Conservation (phyloP, 202 grass and related monocot genomes). For the Zizania palustris region DNA sequence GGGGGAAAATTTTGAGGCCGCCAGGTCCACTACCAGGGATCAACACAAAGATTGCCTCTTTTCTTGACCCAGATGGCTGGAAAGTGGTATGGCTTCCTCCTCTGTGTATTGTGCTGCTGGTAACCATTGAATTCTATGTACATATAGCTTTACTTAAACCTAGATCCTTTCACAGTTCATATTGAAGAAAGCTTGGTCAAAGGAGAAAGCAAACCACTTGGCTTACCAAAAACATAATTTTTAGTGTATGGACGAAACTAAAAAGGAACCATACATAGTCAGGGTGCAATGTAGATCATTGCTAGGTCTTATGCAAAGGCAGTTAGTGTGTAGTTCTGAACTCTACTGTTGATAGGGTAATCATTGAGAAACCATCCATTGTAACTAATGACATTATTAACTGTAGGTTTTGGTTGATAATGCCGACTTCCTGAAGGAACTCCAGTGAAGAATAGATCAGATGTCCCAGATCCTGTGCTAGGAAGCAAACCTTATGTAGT, state of each 20-base stretch:
- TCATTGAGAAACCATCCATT: slow-evolving; percentile 4
- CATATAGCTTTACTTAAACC: not conserved
- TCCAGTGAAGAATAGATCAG: slow-evolving; percentile 55
- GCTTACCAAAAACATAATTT: not conserved
- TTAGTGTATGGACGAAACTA: not conserved
- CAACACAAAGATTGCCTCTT: slow-evolving; percentile 89
- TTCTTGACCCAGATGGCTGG: slow-evolving; percentile 99
- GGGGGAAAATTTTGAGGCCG: slow-evolving; percentile 87
- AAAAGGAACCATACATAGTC: not conserved
- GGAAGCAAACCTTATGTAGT: slow-evolving; percentile 7
- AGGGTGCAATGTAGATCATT: not conserved
- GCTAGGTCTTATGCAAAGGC: not conserved
- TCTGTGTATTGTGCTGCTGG: slow-evolving; percentile 10
- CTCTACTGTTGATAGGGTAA: slow-evolving; percentile 14
- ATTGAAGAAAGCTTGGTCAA: not conserved
- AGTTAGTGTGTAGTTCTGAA: slow-evolving; percentile 22
- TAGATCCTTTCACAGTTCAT: slow-evolving; percentile 8
- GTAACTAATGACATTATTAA: slow-evolving; percentile 24
- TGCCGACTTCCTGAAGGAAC: slow-evolving; percentile 79
- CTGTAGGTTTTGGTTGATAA: slow-evolving; percentile 82
- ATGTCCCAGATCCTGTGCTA: slow-evolving; percentile 2
- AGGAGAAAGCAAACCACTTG: not conserved
- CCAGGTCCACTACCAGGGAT: slow-evolving; percentile 82
- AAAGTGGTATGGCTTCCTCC: slow-evolving; percentile 70
- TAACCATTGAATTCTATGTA: not conserved